Conservation (phyloP, 176 grass and related monocot species). For the Aegilops longissima region DNA sequence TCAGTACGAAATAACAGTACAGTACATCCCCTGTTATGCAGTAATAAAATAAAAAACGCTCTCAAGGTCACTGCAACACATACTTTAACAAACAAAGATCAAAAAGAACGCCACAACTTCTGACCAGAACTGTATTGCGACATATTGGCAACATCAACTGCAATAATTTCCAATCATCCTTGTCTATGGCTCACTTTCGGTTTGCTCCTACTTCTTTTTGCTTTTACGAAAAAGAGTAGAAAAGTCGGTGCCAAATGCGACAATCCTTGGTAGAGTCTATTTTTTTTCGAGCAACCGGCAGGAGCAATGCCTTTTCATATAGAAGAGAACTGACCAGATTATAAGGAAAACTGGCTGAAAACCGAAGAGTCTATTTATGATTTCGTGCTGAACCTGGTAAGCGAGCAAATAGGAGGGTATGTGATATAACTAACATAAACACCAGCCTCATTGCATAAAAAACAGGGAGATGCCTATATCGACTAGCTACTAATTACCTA, state of each 20-base stretch:
- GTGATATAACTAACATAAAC: background rate
- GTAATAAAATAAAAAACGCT: constrained; percentile 8
- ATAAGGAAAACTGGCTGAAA: no score
- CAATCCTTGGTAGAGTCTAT: background rate
- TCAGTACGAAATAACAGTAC: constrained; percentile 22
- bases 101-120: background rate
- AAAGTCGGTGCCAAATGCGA: background rate
- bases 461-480: background rate
- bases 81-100: background rate
- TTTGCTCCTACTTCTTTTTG: background rate
- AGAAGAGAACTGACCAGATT: no score
- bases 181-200: background rate
- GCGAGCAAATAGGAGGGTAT: background rate
- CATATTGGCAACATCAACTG: background rate
- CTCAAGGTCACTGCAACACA: constrained; percentile 4
- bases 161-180: background rate
- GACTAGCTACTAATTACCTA: background rate
- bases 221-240: background rate
- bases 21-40: background rate
- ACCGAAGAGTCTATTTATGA: background rate
- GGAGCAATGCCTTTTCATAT: no score
- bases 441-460: background rate
- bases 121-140: background rate
- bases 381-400: background rate
- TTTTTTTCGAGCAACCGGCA: background rate